Base-by-base conservation (phyloP, 2,329 filamentous ascomycete species). In the Hypomyces rosellus region DNA sequence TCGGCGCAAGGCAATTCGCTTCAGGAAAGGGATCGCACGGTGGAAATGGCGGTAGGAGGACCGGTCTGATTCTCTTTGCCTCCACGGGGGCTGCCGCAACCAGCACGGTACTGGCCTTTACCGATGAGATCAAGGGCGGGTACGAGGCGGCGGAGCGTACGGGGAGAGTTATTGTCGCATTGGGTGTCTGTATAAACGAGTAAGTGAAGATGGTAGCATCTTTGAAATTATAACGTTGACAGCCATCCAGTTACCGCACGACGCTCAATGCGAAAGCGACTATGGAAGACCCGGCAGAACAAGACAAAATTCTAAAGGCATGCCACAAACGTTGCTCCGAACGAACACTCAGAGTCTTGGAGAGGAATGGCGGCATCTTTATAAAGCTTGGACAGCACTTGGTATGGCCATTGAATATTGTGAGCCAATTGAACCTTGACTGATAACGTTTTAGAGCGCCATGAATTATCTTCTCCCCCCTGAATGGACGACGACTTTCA, bases 321-420 rank as follows among this genome's bases (percentile, higher is more conserved):
- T 97, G 93, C 64, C 93, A 99, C 69, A 86, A 95, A 66, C 81
- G 93, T 68, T 99, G 93, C 71, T 93, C 93, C 30, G 80, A 89
- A 61, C 82, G 93, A 54, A 96, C 93, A 1, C 74, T 97, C 39
- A 80, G 78, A 51, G 91, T 95, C 2, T 73, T 97, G 57, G 93
- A 99, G 75, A 89, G 88, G 75, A 97, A 96, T 68, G 93, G 95
- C 22, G 95, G 92, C 25, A 96, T 99, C 56, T 99, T 97, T 61
- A 97, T 99, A 67, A 99, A 99, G 70, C 74, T 99, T 37, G 93
- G 93, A 7, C 93, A 99, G 63, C 93, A 99, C 70, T 69, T 99
- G 69, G 83, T 85, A 74, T 39, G 70, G 8, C 18, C 45, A 20
- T 22, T 30, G 25, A 30, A 36, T 22, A 34, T 18, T 16, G 14